Evolutionary conservation across 2,329 filamentous ascomycete genomes (phyloP).

Genomic region (Colletotrichum sublineola): DNA sequence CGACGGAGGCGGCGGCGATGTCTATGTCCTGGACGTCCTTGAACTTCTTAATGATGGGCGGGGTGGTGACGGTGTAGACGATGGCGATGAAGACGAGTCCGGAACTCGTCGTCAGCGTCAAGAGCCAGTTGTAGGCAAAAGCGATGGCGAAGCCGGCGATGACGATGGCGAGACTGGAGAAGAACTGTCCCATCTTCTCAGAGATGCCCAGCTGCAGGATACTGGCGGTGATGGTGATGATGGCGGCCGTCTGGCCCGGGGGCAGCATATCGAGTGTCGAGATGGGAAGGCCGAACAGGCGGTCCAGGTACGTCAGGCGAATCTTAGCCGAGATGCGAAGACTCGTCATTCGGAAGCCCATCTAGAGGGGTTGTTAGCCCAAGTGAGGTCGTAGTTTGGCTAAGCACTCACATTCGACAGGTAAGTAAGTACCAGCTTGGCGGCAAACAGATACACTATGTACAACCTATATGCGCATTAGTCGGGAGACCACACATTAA

Average conservation of each 20-base stretch:
- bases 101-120: conserved; percentile 64
- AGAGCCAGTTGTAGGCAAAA: conserved; percentile 64
- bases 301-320: conserved; percentile 62
- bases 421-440: conserved; percentile 51
- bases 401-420: conserved; percentile 48
- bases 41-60: conserved; percentile 51
- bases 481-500: neutral
- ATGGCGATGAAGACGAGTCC: conserved; percentile 58
- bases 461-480: conserved; percentile 46
- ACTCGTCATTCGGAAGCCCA: conserved; percentile 63
- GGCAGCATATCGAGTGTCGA: conserved; percentile 63
- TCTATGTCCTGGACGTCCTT: conserved; percentile 54
- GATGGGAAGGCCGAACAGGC: conserved; percentile 63
- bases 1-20: conserved; percentile 53
- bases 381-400: too few species aligned
- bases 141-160: conserved; percentile 63
- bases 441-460: conserved; percentile 54
- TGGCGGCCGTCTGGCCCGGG: conserved; percentile 63
- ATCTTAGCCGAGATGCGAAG: conserved; percentile 64
- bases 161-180: conserved; percentile 57
- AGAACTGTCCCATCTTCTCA: conserved; percentile 60
- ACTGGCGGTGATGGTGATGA: conserved; percentile 66
- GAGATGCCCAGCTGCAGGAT: conserved; percentile 68
- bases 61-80: conserved; percentile 49
- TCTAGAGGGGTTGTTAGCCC: conserved; percentile 46